A percentile compares a stretch with the other conserved stretches of the same genome.
phyloP scores from a whole-genome alignment of 1,284 basidiomycete species.

The Sanguinoderma infundibulare region DNA sequence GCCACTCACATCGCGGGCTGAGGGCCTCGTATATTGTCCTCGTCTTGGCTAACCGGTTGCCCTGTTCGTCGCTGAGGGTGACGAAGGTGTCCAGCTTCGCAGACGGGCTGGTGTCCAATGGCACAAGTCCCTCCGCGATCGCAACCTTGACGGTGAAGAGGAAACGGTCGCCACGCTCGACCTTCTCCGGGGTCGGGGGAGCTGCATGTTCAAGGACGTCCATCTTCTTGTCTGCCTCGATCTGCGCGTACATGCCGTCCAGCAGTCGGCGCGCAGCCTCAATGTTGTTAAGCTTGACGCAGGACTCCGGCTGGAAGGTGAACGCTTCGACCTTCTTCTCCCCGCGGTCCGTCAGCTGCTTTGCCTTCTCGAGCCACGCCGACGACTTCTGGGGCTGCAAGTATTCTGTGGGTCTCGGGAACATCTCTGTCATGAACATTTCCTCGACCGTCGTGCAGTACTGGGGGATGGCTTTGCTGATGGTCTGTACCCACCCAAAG shows the following conservation, averaged over 20 bases:
- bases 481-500: constrained; percentile 57
- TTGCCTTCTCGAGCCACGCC: constrained; percentile 95
- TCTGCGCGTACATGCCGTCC: constrained; percentile 92
- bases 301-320: constrained; percentile 92
- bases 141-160: constrained; percentile 95
- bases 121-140: constrained; percentile 83
- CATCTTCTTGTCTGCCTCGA: constrained; percentile 90
- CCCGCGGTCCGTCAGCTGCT: constrained; percentile 74
- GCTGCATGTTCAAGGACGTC: constrained; percentile 61
- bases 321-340: constrained; percentile 94
- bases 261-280: constrained; percentile 90
- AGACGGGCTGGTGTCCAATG: constrained; percentile 72
- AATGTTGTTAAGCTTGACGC: constrained; percentile 98
- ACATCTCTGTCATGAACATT: constrained; percentile 94
- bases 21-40: constrained; percentile 93
- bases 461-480: constrained; percentile 90
- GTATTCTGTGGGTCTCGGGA: constrained; percentile 78
- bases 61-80: constrained; percentile 91
- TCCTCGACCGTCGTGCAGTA: constrained; percentile 90
- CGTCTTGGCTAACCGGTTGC: constrained; percentile 91
- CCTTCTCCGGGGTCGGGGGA: constrained; percentile 74
- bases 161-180: constrained; percentile 58
- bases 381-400: constrained; percentile 84
- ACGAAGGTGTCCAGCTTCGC: constrained; percentile 89
- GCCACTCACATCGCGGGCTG: constrained; percentile 82